Conservation (phyloP, 768 basidiomycete species). For the Phlebiopsis gigantea region DNA sequence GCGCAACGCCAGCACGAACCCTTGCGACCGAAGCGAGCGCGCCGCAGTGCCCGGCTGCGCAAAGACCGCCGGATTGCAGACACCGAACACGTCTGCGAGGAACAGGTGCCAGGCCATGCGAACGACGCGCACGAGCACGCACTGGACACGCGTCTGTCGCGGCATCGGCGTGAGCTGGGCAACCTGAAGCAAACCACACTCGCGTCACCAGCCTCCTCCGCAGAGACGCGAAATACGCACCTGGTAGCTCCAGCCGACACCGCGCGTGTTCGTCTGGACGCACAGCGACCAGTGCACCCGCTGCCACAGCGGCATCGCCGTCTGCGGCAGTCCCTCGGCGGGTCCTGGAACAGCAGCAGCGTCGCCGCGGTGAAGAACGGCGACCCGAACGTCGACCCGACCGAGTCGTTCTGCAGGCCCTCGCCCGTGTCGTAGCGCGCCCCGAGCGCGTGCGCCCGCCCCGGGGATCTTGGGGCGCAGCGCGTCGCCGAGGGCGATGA, state of each 20-base stretch:
- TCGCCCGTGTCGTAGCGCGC: not conserved
- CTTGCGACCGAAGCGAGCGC: not conserved
- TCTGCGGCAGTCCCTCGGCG: conserved; percentile 5
- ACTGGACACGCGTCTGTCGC: conserved; percentile 3
- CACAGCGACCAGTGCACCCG: conserved; percentile 10
- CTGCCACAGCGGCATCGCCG: not conserved
- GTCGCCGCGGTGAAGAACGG: not conserved
- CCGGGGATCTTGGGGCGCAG: no score
- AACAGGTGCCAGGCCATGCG: conserved; percentile 7
- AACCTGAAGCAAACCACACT: conserved; percentile 4
- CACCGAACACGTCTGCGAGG: conserved; percentile 9
- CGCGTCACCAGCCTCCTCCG: not conserved
- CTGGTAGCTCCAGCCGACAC: conserved; percentile 18
- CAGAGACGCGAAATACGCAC: conserved; percentile 5
- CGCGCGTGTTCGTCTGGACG: conserved; percentile 10
- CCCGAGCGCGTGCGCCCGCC: no score
- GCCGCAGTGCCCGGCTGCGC: not conserved
- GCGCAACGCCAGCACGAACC: not conserved
- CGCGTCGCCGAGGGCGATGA: no score
- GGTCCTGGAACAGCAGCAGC: not conserved
- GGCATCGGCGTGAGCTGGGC: conserved; percentile 10
- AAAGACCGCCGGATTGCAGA: not conserved
- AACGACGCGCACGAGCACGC: not conserved
- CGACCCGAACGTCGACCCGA: not conserved
- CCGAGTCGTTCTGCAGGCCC: not conserved